Evolutionary conservation across 1,284 basidiomycete species (phyloP), one percentile per base, ranked within the genome.

Genomic region (Apiotrichum montevideense): DNA sequence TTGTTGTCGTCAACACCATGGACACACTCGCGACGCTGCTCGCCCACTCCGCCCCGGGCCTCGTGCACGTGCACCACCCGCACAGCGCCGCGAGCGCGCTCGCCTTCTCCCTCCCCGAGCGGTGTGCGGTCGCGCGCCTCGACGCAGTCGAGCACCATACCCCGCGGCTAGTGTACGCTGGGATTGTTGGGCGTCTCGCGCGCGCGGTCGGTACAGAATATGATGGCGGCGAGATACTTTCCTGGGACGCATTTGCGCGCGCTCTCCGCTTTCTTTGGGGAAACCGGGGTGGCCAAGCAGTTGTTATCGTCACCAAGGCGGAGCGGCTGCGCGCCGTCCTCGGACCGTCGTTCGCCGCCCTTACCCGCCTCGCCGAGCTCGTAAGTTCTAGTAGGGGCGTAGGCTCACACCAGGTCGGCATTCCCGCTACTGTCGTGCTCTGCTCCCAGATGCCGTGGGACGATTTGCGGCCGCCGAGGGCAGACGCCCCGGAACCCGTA

Each of bases 401-500:
- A 29, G 44, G 45, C 52, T 54, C 53, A 54, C 54, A 4, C 2
- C 57, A 63, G 61, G 42, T 79, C 7, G 78, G 74, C 33, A 64
- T 79, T 8, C 78, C 79, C 2, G 65, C 82, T 21, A 82, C 81
- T 1, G 82, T 87, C 0, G 78, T 92, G 3, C 80, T 91, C 52
- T 70, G 87, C 34, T 89, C 87, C 1, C 79, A 83, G 46, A 78
- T 82, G 6, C 80, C 81, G 14, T 92, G 90, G 89, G 84, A 87
- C 61, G 82, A 87, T 61, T 80, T 90, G 15, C 81, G 84, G 8
- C 87, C 88, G 0, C 72, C 82, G 0, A 71, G 86, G 5, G 87
- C 85, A 3, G 85, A 87, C 33, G 82, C 87, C 0, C 82, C 84
- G 0, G 87, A 90, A 66, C 90, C 90, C 0, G 85, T 86, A 63